Percentiles rank a stretch among this genome's conserved stretches.
phyloP scores from a whole-genome alignment of 805 yeast genomes.

The Candida tibetensis region DNA sequence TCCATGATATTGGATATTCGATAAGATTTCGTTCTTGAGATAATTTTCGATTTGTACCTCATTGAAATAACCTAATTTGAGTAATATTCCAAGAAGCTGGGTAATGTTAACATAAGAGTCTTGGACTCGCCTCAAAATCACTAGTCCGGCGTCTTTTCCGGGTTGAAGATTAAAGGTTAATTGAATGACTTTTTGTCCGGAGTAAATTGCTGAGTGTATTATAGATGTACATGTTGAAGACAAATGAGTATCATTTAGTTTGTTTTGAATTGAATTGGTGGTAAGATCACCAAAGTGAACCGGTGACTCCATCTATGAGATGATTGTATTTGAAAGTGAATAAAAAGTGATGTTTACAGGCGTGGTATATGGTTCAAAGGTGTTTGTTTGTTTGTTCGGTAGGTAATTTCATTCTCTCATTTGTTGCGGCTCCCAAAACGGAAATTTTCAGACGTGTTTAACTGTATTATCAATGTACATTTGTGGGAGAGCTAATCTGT shows the following conservation, averaged over 20 bases:
- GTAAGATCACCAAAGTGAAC: constrained; percentile 41
- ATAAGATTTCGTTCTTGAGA: constrained; percentile 31
- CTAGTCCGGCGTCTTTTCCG: constrained; percentile 10
- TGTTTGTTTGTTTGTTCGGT: not conserved
- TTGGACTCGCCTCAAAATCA: constrained; percentile 39
- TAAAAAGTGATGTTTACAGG: not conserved
- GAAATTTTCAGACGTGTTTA: constrained; percentile 1
- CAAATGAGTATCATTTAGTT: constrained; percentile 36
- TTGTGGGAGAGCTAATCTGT: not conserved
- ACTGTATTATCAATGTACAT: too few relatives aligned
- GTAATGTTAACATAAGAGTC: constrained; percentile 40
- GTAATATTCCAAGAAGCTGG: constrained; percentile 35
- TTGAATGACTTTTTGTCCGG: constrained; percentile 38
- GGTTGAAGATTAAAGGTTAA: constrained; percentile 18
- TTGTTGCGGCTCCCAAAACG: not conserved
- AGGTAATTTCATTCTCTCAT: constrained; percentile 1
- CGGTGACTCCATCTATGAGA: constrained; percentile 39
- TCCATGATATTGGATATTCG: constrained; percentile 31
- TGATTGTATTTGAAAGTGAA: too few relatives aligned
- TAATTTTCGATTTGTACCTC: constrained; percentile 26
- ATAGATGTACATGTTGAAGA: constrained; percentile 18
- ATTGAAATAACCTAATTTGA: constrained; percentile 26
- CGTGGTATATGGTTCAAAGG: too few relatives aligned
- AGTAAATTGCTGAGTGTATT: constrained; percentile 29
- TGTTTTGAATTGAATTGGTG: constrained; percentile 36